Conservation (phyloP, 805 yeast genomes). For the Candida palmyrensis region DNA sequence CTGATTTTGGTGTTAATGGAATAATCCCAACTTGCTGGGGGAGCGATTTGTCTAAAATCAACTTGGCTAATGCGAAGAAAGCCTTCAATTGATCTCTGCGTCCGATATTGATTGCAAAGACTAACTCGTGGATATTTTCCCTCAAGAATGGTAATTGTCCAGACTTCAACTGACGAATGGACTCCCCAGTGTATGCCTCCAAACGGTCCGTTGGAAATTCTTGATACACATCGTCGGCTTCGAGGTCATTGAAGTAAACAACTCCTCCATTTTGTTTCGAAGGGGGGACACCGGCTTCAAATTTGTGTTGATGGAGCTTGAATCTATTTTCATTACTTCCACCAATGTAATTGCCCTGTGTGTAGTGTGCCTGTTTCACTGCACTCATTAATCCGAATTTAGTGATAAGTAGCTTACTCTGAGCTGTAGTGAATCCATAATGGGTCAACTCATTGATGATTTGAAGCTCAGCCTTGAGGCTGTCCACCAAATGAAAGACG, state of each 20-base stretch:
- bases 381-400: constrained; percentile 39
- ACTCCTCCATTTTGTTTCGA: constrained; percentile 33
- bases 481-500: constrained; percentile 39
- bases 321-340: constrained; percentile 32
- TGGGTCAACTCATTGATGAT: constrained; percentile 17
- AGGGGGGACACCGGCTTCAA: constrained; percentile 9
- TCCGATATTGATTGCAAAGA: constrained; percentile 63
- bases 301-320: constrained; percentile 22
- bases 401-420: constrained; percentile 27
- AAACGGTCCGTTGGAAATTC: constrained; percentile 38
- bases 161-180: constrained; percentile 27
- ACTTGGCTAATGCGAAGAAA: constrained; percentile 43
- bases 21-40: constrained; percentile 81
- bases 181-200: constrained; percentile 35
- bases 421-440: constrained; percentile 26
- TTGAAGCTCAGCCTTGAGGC: constrained; percentile 20
- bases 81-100: constrained; percentile 47
- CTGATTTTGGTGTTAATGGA: constrained; percentile 41
- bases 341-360: constrained; percentile 25
- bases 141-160: constrained; percentile 66
- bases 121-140: constrained; percentile 71
- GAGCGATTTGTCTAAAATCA: constrained; percentile 50
- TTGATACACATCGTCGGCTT: constrained; percentile 50
- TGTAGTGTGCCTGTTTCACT: constrained; percentile 30
- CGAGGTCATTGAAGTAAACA: constrained; percentile 75